Percentiles rank a stretch among this genome's conserved stretches.
Evolutionary conservation across 1,284 basidiomycete species (phyloP).

Genomic region (Ceratobasidium theobromae): DNA sequence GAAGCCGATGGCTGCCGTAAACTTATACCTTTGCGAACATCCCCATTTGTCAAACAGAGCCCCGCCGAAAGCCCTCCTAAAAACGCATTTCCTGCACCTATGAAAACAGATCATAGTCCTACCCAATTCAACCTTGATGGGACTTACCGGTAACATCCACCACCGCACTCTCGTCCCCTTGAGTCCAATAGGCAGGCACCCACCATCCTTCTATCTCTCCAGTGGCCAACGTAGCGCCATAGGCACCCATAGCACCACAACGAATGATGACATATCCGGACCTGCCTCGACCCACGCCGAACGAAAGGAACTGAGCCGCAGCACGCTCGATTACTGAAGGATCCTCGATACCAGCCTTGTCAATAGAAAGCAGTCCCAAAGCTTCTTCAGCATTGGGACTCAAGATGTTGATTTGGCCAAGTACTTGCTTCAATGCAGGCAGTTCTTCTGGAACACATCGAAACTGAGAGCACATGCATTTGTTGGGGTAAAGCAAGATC

Average conservation of each 20-base stretch:
- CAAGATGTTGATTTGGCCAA: conserved; percentile 63
- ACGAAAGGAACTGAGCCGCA: conserved; percentile 56
- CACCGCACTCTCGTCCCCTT: conserved; percentile 49
- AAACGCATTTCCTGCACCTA: conserved; percentile 87
- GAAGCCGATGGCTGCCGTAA: too few relatives aligned
- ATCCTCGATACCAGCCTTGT: conserved; percentile 41
- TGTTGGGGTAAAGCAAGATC: conserved; percentile 32
- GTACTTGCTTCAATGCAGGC: conserved; percentile 61
- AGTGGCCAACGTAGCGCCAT: conserved; percentile 50
- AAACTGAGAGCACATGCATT: conserved; percentile 50
- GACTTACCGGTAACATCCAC: conserved; percentile 81
- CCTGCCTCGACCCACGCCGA: conserved; percentile 55
- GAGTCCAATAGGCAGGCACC: conserved; percentile 76
- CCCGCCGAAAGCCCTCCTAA: conserved; percentile 82
- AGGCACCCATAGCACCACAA: conserved; percentile 75
- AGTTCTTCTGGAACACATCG: conserved; percentile 79
- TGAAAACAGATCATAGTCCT: background rate
- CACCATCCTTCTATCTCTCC: conserved; percentile 53
- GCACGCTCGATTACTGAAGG: conserved; percentile 59
- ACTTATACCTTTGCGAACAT: conserved; percentile 62
- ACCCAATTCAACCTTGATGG: conserved; percentile 9
- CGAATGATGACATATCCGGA: conserved; percentile 70
- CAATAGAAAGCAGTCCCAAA: conserved; percentile 56
- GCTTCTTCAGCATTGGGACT: conserved; percentile 82
- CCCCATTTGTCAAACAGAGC: conserved; percentile 55